Conservation (phyloP, 1,139 yeast genomes). For the Nadsonia commutata region DNA sequence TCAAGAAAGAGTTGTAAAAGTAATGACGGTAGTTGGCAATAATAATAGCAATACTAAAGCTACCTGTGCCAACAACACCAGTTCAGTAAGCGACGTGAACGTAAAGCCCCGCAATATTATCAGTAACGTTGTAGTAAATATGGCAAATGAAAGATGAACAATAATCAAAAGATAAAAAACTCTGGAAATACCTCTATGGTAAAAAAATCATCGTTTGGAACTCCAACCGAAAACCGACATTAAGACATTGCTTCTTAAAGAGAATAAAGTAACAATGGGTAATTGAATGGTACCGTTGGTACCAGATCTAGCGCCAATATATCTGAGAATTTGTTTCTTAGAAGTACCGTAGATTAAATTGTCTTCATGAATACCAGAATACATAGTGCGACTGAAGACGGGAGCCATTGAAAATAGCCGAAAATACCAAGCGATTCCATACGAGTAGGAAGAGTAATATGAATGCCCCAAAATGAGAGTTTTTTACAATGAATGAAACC, state of each 20-base stretch:
- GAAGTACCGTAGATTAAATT: constrained; percentile 28
- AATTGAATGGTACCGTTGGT: constrained; percentile 40
- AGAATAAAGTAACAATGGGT: constrained; percentile 42
- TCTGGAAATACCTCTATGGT: constrained; percentile 49
- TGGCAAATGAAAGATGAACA: constrained; percentile 24
- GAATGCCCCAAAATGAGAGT: constrained; percentile 14
- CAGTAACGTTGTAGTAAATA: no score
- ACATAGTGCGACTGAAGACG: constrained; percentile 30
- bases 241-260: constrained; percentile 45
- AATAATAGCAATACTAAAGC: constrained; percentile 33
- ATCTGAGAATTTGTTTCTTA: constrained; percentile 30
- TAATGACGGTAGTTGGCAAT: constrained; percentile 35
- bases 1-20: constrained; percentile 34
- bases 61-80: constrained; percentile 44
- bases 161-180: constrained; percentile 33
- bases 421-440: constrained; percentile 38
- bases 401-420: constrained; percentile 33
- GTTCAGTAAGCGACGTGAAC: no score
- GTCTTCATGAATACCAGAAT: constrained; percentile 24
- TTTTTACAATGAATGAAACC: constrained; percentile 19
- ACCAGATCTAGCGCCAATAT: constrained; percentile 43
- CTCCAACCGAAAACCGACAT: constrained; percentile 51
- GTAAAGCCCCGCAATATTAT: no score
- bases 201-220: constrained; percentile 40
- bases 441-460: constrained; percentile 41